Evolutionary conservation across 2,329 filamentous ascomycete species (phyloP).

Genomic region (Aspergillus awamori): DNA sequence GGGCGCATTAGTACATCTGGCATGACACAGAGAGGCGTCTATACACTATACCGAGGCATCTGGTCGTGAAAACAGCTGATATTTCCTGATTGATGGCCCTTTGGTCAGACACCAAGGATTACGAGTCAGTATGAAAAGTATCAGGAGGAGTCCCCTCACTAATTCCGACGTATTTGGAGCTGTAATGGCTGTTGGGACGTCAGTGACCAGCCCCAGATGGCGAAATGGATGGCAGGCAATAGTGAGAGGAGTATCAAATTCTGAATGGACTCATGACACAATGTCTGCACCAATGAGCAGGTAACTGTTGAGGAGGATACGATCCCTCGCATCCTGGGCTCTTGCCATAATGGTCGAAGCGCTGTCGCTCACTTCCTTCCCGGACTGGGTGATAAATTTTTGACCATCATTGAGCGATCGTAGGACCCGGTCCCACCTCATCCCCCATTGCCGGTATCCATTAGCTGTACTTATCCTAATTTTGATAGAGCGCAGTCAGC

Average conservation of each 20-base stretch:
- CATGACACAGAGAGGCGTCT: no score
- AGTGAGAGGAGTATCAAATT: conserved; percentile 11
- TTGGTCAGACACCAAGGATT: neutral
- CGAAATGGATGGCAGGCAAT: neutral
- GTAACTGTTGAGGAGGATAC: conserved; percentile 25
- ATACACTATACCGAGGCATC: neutral
- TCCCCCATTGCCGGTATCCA: neutral
- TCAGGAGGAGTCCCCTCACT: neutral
- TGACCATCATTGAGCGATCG: conserved; percentile 34
- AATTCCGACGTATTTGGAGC: neutral
- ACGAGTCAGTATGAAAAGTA: neutral
- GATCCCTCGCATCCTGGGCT: conserved; percentile 31
- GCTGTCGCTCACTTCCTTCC: conserved; percentile 28
- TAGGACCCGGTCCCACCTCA: conserved; percentile 21
- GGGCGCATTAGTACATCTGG: neutral
- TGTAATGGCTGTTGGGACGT: neutral
- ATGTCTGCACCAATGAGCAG: neutral
- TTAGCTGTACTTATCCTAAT: conserved; percentile 5
- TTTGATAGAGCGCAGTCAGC: neutral
- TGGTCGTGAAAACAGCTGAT: no score
- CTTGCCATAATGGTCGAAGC: conserved; percentile 30
- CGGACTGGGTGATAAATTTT: conserved; percentile 28
- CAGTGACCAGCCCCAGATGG: conserved; percentile 5
- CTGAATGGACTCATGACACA: conserved; percentile 4
- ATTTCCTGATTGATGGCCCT: neutral